phyloP scores from a whole-genome alignment of 352 stramenopile species.

The Phytopythium litorale region DNA sequence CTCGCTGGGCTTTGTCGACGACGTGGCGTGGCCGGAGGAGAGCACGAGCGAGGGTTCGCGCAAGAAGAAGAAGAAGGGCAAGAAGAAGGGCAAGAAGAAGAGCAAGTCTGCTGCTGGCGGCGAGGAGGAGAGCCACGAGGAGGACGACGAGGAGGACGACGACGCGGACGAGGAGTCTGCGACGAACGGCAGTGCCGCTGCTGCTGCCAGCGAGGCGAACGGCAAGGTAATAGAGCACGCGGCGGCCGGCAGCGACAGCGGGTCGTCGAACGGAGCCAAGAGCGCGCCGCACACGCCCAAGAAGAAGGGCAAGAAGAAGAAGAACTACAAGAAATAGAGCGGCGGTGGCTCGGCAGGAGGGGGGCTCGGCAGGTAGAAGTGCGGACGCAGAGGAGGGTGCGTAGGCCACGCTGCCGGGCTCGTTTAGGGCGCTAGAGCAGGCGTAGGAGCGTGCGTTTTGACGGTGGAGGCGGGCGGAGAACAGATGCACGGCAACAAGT shows the following conservation, averaged over 20 bases:
- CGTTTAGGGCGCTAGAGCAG: conserved; percentile 2
- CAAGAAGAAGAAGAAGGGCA: conserved; percentile 80
- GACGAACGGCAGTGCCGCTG: background rate
- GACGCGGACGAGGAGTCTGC: background rate
- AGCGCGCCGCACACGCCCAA: conserved; percentile 5
- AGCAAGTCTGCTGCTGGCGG: conserved; percentile 10
- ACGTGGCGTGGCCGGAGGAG: conserved; percentile 80
- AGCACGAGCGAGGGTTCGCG: conserved; percentile 33
- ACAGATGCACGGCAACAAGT: conserved; percentile 2
- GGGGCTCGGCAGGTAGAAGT: background rate
- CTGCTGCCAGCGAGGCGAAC: background rate
- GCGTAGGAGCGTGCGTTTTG: conserved; percentile 5
- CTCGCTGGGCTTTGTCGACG: conserved; percentile 78
- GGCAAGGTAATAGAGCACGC: conserved; percentile 9
- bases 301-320: conserved; percentile 11
- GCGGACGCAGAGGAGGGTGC: background rate
- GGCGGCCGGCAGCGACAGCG: background rate
- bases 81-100: conserved; percentile 50
- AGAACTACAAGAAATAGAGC: conserved; percentile 9
- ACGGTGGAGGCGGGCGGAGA: background rate
- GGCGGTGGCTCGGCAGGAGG: background rate
- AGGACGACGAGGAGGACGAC: conserved; percentile 17
- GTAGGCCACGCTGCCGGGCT: background rate
- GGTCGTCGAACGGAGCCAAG: background rate
- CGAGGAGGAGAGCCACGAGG: background rate